Evolutionary conservation across 1,139 yeast species (phyloP).

Genomic region (Taiozyma onychis): DNA sequence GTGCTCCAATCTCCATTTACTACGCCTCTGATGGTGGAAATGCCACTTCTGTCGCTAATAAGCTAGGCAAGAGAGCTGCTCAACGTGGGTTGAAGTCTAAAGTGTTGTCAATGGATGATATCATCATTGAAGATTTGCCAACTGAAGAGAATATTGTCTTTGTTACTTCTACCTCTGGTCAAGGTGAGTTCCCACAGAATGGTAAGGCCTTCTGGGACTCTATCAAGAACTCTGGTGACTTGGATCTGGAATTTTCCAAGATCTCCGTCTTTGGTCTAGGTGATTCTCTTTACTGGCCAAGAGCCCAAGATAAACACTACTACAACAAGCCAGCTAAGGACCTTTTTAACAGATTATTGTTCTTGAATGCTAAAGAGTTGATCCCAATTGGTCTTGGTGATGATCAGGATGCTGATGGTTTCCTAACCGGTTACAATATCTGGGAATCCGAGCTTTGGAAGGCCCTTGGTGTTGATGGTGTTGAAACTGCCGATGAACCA

Average conservation of each 20-base stretch:
- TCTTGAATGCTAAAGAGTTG: conserved; percentile 70
- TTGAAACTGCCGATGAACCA: conserved; percentile 88
- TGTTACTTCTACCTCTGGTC: conserved; percentile 89
- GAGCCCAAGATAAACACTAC: conserved; percentile 90
- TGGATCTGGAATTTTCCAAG: conserved; percentile 66
- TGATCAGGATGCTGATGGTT: conserved; percentile 97
- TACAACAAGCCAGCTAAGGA: conserved; percentile 91
- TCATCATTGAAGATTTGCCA: conserved; percentile 73
- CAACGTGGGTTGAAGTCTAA: conserved; percentile 81
- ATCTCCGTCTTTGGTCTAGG: conserved; percentile 87
- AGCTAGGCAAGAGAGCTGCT: conserved; percentile 76
- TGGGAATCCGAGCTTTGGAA: conserved; percentile 90
- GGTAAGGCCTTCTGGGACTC: conserved; percentile 91
- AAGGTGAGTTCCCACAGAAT: conserved; percentile 96
- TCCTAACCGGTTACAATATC: conserved; percentile 76
- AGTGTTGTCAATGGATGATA: conserved; percentile 79
- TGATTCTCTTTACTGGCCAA: conserved; percentile 95
- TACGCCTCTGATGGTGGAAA: conserved; percentile 96
- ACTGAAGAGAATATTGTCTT: conserved; percentile 79
- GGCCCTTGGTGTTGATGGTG: conserved; percentile 80
- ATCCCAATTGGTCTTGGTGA: conserved; percentile 86
- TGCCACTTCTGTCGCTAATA: conserved; percentile 80
- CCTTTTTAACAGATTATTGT: conserved; percentile 52
- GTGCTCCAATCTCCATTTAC: conserved; percentile 87
- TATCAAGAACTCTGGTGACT: conserved; percentile 60